Conservation (phyloP, 768 basidiomycete genomes). For the Tephrocybe sp. region DNA sequence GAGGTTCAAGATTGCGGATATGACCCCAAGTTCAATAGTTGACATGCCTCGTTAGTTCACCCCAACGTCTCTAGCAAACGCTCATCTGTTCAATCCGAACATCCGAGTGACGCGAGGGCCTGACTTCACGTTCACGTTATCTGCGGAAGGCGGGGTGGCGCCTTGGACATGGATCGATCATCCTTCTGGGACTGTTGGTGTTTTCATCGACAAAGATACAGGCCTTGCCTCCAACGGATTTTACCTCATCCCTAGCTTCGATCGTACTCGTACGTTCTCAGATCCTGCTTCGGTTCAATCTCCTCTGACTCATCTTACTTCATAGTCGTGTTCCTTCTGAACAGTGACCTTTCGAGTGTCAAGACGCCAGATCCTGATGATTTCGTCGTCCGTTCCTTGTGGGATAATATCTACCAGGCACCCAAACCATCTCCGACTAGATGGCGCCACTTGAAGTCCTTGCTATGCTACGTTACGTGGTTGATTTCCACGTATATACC, state of each 20-base stretch:
- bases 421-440: too few relatives aligned
- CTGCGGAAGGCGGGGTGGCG: slow-evolving; percentile 53
- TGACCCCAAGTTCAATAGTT: background rate
- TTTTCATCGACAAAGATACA: slow-evolving; percentile 46
- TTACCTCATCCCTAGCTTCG: slow-evolving; percentile 53
- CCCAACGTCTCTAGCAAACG: slow-evolving; percentile 46
- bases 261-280: slow-evolving; percentile 49
- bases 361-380: slow-evolving; percentile 36
- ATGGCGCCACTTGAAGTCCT: too few relatives aligned
- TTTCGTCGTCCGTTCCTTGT: slow-evolving; percentile 52
- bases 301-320: too few relatives aligned
- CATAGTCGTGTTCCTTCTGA: too few relatives aligned
- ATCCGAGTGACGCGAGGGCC: slow-evolving; percentile 32
- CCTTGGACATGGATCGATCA: slow-evolving; percentile 64
- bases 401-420: slow-evolving; percentile 61
- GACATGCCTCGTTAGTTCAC: slow-evolving; percentile 41
- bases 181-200: slow-evolving; percentile 51
- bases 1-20: slow-evolving; percentile 17
- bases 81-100: slow-evolving; percentile 47
- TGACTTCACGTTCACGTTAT: slow-evolving; percentile 48
- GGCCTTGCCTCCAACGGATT: slow-evolving; percentile 49
- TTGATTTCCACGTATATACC: too few relatives aligned
- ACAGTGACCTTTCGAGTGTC: slow-evolving; percentile 36
- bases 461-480: too few relatives aligned
- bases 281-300: too few relatives aligned